A percentile compares a stretch with the other conserved stretches of the same genome.
Conservation (phyloP, 2,329 filamentous ascomycete genomes). For the Colletotrichum simmondsii region DNA sequence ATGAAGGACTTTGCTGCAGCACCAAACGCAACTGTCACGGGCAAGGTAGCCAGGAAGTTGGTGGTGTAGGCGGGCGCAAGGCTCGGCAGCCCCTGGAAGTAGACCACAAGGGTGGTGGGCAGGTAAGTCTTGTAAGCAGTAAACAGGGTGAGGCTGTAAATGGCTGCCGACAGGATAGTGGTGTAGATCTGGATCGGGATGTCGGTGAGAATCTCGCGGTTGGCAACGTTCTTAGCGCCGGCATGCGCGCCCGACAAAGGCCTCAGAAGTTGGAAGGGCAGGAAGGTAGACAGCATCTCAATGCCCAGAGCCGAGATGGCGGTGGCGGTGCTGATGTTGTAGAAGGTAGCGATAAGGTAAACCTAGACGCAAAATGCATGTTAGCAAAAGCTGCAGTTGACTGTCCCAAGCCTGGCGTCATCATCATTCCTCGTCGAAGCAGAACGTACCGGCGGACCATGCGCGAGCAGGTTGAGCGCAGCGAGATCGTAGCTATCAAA, state of each 20-base stretch:
- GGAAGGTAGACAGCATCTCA: slow-evolving; percentile 74
- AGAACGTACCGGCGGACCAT: slow-evolving; percentile 74
- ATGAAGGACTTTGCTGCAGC: slow-evolving; percentile 80
- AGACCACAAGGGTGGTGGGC: slow-evolving; percentile 75
- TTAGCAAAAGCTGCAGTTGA: background rate
- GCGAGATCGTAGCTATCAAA: slow-evolving; percentile 80
- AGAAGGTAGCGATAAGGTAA: slow-evolving; percentile 83
- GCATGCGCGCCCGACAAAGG: slow-evolving; percentile 73
- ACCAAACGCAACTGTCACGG: slow-evolving; percentile 69
- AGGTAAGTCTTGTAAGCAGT: slow-evolving; percentile 76
- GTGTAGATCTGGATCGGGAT: slow-evolving; percentile 71
- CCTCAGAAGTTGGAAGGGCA: slow-evolving; percentile 82
- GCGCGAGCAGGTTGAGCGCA: slow-evolving; percentile 74
- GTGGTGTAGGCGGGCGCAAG: slow-evolving; percentile 75
- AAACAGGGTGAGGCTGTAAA: slow-evolving; percentile 81
- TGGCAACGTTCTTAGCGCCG: slow-evolving; percentile 60
- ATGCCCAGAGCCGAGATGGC: slow-evolving; percentile 72
- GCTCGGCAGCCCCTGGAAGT: slow-evolving; percentile 79
- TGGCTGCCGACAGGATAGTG: slow-evolving; percentile 73
- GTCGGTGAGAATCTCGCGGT: slow-evolving; percentile 74
- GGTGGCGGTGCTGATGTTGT: slow-evolving; percentile 72
- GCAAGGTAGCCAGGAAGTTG: slow-evolving; percentile 69
- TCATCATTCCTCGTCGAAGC: background rate
- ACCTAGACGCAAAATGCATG: slow-evolving; percentile 54
- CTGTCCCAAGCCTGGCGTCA: background rate